Conservation (phyloP, 1,139 yeast species). For the Candida tetrigidarum region DNA sequence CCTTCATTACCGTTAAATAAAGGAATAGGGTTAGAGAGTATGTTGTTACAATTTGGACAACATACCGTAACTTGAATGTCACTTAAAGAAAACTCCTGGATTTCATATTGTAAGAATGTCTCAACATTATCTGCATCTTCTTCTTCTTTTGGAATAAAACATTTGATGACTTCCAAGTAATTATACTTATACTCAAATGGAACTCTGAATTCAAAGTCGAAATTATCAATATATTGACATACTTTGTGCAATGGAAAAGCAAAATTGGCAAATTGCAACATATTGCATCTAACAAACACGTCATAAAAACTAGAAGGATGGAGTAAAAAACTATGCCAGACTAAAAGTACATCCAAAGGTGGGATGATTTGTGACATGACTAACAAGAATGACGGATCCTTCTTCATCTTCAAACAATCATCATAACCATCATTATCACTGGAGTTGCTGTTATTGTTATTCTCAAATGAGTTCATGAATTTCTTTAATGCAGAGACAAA, state of each 20-base stretch:
- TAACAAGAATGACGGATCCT: constrained; percentile 3
- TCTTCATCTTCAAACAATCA: neutral
- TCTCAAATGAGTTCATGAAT: neutral
- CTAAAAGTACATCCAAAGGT: constrained; percentile 41
- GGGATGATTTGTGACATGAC: constrained; percentile 20
- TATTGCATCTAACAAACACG: constrained; percentile 28
- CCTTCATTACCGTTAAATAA: constrained; percentile 23
- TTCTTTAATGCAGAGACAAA: constrained; percentile 27
- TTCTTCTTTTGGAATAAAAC: constrained; percentile 4
- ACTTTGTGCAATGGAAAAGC: constrained; percentile 32
- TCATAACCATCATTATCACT: neutral
- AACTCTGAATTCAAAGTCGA: constrained; percentile 24
- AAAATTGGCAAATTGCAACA: constrained; percentile 24
- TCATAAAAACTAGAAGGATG: constrained; percentile 29
- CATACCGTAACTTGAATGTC: constrained; percentile 7
- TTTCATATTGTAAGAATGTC: constrained; percentile 6
- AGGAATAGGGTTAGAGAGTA: constrained; percentile 17
- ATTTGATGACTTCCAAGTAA: constrained; percentile 1
- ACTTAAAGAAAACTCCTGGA: neutral
- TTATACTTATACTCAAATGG: constrained; percentile 9
- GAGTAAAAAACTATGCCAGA: constrained; percentile 37
- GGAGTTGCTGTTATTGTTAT: neutral
- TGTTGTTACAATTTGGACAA: constrained; percentile 25
- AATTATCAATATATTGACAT: constrained; percentile 25
- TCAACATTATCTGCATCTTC: no score